A percentile compares a stretch with the other conserved stretches of the same genome.
These are phyloP conservation scores for Psilocybe tampanensis DNA, from an alignment of 768 basidiomycete species.

Conservation along the genomic window DNA sequence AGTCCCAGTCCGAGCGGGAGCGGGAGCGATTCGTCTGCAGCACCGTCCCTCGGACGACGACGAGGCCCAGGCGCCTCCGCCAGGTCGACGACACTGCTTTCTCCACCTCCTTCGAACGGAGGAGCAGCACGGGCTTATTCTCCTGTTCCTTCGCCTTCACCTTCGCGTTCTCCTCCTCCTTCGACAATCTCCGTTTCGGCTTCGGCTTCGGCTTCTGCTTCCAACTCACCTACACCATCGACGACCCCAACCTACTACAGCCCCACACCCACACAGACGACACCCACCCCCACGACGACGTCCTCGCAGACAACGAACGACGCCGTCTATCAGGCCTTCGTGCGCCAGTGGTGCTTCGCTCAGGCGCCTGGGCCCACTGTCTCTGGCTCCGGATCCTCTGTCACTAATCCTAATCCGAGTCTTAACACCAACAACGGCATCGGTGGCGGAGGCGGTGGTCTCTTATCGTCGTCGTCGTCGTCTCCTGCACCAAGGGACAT, in stretches of 20 bases:
- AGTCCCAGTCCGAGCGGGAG: slow-evolving; percentile 14
- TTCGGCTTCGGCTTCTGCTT: background rate
- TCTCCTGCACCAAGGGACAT: too few species aligned
- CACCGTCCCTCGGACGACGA: background rate
- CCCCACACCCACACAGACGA: background rate
- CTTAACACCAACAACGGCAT: too few species aligned
- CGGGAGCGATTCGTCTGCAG: slow-evolving; percentile 13
- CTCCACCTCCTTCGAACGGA: background rate
- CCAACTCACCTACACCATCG: too few species aligned
- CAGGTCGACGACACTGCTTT: background rate
- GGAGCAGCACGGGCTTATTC: too few species aligned
- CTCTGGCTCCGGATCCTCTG: background rate
- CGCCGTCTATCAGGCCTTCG: slow-evolving; percentile 58
- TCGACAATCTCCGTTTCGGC: background rate
- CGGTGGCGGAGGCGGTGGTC: too few species aligned
- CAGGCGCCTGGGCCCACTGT: slow-evolving; percentile 25
- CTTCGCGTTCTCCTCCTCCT: background rate
- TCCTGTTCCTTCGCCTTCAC: background rate
- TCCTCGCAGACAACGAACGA: slow-evolving; percentile 25
- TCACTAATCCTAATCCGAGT: too few species aligned
- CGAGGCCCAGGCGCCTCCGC: background rate
- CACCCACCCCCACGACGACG: slow-evolving; percentile 3
- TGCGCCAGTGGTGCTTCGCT: slow-evolving; percentile 72
- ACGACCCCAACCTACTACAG: background rate
- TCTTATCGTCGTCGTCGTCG: too few species aligned